Base-by-base conservation (phyloP, 371 early-diverging fungal species). In the Apophysomyces trapeziformis region DNA sequence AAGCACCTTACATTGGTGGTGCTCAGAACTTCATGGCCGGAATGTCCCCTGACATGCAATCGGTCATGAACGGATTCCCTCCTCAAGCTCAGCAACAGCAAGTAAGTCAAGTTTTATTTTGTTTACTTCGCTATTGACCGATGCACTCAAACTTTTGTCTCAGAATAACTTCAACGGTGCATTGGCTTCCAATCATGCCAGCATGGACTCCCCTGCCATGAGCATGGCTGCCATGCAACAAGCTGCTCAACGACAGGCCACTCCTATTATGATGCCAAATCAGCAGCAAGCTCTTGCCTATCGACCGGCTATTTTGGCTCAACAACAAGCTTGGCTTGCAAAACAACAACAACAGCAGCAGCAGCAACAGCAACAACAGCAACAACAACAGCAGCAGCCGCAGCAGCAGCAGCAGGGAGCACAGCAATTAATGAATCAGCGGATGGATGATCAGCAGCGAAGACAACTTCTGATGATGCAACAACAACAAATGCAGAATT, bases 41-140 rank as follows among this genome's bases (percentile, higher is more conserved):
- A 57, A 14, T 79, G 16, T 77, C 79, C 41, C 71, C 72, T 16
- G 79, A 76, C 47, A 65, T 77, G 64, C 73, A 73, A 39, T 70
- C 73, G 41, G 64, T 68, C 37, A 54, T 73, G 41, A 65, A 43
- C 39, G 67, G 67, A 16, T 70, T 66, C 50, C 61, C 73, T 37
- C 38, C 68, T n/a, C 73, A 73, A 39, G 65, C 70, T 26, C 68
- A 67, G 50, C 73, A 64, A 59, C 69, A 69, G 36, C 70, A 69
- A 59, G 70, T 67, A 50, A 60, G 36, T 50, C 21, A 1, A 21
- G 4, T 5, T 68, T 65, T 60, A 50, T 21, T 50, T 50, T 21
- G 18, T 21, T 21, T 18, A 21, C 21, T 21, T 11, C 21, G 54
- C 54, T 50, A 26, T 11, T 50, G 54, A 50, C 54, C 54, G 21